Base-by-base conservation (phyloP, 2,329 filamentous ascomycete genomes). In the Aspergillus aculeatus region DNA sequence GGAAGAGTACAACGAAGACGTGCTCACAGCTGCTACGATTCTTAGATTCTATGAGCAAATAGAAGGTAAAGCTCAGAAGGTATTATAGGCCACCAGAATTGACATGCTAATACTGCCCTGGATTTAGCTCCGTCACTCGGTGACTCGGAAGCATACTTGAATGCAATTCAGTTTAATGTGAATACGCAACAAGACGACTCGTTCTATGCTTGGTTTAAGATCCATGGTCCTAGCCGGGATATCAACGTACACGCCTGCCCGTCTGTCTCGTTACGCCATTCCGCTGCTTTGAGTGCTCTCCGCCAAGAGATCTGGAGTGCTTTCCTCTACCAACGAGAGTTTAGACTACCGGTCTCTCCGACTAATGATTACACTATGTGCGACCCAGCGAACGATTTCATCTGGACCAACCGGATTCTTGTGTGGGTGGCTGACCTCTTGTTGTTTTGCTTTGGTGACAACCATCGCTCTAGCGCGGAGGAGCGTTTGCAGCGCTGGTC, bases 391-490 rank as follows among this genome's bases (percentile, higher is more conserved):
- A 79, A 80, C 48, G 84, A 86, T 62, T 81, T 81, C 60, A 78
- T 77, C 0, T 87, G 84, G 84, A 82, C 85, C 2, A 87, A 88
- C 69, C 79, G 84, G 6, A 83, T 85, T 19, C 79, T 88, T 0
- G 79, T 86, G 2, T 83, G 86, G 66, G 84, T 84, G 56, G 84
- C 84, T 16, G 84, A 87, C 60, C 82, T 87, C 1, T 73, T 88
- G n/a, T 84, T 86, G 58, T 86, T 83, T 64, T 88, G 85, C 67
- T 88, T 87, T 66, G 61, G 73, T 60, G 58, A 71, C 54, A 29
- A 47, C 4, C 5, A 50, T 10, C 23, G 26, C 47, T 19, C 32
- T 38, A 16, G n/a, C 31, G 16, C 16, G 23, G 54, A n/a, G 24
- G 24, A n/a, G 19, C 14, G 12, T 44, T 41, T 24, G 12, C 49